These are phyloP conservation scores for Linum tenue DNA, from an alignment of 345 rosid species.

Conservation along the genomic window DNA sequence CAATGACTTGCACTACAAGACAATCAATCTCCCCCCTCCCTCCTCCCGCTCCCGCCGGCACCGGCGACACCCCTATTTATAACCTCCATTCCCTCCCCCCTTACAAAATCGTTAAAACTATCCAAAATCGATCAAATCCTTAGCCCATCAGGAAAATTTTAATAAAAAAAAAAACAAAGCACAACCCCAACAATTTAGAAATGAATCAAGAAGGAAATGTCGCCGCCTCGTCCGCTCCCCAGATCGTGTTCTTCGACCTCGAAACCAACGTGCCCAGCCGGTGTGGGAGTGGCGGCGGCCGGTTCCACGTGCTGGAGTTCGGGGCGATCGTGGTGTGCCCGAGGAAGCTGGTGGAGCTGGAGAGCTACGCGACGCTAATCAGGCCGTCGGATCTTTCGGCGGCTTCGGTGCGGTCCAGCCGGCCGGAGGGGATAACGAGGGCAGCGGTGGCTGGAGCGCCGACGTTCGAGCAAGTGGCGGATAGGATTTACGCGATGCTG, in stretches of 20 bases:
- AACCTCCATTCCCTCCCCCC: not conserved
- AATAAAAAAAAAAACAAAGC: no score
- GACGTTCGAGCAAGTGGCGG: constrained; percentile 53
- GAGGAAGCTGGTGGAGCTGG: constrained; percentile 49
- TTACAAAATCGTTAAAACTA: not conserved
- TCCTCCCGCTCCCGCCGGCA: not conserved
- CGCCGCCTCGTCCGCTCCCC: not conserved
- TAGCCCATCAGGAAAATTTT: not conserved
- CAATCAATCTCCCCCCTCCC: not conserved
- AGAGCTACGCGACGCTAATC: constrained; percentile 59
- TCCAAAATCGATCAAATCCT: not conserved
- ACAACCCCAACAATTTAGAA: not conserved
- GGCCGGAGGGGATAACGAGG: constrained; percentile 65
- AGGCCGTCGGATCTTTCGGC: constrained; percentile 53
- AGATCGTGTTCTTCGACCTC: constrained; percentile 73
- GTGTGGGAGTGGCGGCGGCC: constrained; percentile 24
- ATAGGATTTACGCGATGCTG: constrained; percentile 47
- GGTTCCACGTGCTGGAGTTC: constrained; percentile 66
- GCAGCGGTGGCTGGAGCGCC: constrained; percentile 60
- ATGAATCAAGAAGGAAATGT: no score
- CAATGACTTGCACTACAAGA: not conserved
- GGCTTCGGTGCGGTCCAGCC: constrained; percentile 44
- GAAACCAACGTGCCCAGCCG: constrained; percentile 74
- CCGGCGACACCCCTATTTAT: not conserved
- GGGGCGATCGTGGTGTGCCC: constrained; percentile 84